phyloP scores from a whole-genome alignment of 805 yeast species.

The Teunomyces panamensis region DNA sequence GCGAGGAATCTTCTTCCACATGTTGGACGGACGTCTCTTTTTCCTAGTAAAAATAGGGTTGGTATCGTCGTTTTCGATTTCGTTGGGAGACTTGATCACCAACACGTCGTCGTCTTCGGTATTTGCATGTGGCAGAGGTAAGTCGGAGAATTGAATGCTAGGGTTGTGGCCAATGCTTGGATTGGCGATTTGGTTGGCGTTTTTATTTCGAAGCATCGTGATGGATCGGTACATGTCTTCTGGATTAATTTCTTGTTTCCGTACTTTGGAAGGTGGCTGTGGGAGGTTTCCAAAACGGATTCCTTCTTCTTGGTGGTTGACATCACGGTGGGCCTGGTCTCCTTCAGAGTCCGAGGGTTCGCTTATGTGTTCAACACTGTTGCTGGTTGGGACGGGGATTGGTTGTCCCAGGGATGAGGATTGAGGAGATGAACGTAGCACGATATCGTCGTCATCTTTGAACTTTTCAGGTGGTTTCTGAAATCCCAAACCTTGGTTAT shows the following conservation, averaged over 20 bases:
- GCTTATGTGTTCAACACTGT: constrained; percentile 29
- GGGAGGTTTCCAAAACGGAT: constrained; percentile 64
- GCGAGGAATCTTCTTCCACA: constrained; percentile 9
- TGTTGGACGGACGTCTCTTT: constrained; percentile 13
- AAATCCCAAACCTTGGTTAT: constrained; percentile 32
- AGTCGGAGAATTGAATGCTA: constrained; percentile 7
- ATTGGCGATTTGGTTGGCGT: constrained; percentile 22
- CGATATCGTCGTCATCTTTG: constrained; percentile 3
- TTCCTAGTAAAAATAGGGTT: constrained; percentile 36
- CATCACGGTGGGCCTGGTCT: not conserved
- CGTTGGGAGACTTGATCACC: constrained; percentile 75
- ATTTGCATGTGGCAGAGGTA: constrained; percentile 1
- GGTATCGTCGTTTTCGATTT: constrained; percentile 43
- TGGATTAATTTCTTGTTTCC: constrained; percentile 56
- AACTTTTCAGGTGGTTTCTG: not conserved
- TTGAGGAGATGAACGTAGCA: constrained; percentile 9
- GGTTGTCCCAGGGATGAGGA: constrained; percentile 12
- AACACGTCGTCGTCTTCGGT: constrained; percentile 76
- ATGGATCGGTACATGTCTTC: constrained; percentile 83
- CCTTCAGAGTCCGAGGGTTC: constrained; percentile 39
- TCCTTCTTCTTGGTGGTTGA: constrained; percentile 19
- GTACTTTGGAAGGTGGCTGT: constrained; percentile 41
- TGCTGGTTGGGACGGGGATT: constrained; percentile 6
- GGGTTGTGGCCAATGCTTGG: constrained; percentile 3
- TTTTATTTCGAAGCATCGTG: constrained; percentile 66